Evolutionary conservation across 1,284 basidiomycete species (phyloP).

Genomic region (Pascua guehoae): DNA sequence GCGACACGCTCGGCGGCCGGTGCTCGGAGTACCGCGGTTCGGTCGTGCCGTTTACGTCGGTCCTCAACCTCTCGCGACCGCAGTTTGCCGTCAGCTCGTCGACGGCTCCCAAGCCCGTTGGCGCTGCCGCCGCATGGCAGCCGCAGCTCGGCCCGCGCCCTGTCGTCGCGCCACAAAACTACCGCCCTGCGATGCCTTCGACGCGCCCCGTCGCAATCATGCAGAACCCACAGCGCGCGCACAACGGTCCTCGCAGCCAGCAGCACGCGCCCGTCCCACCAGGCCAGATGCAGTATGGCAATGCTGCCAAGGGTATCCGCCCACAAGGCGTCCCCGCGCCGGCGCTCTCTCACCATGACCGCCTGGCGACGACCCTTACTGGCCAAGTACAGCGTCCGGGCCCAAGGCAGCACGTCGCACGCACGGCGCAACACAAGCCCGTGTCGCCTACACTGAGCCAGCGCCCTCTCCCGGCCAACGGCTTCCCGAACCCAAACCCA

Average conservation of each 20-base stretch:
- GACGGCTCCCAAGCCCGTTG: constrained; percentile 47
- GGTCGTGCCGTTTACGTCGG: constrained; percentile 74
- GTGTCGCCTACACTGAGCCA: constrained; percentile 9
- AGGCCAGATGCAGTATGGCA: constrained; percentile 35
- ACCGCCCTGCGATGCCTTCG: constrained; percentile 54
- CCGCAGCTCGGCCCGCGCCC: constrained; percentile 67
- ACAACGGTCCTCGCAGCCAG: neutral
- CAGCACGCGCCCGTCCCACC: constrained; percentile 4
- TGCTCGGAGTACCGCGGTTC: constrained; percentile 87
- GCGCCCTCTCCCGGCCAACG: neutral
- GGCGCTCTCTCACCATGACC: constrained; percentile 25
- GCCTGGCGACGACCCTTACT: constrained; percentile 29
- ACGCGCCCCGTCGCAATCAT: constrained; percentile 54
- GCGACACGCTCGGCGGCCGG: constrained; percentile 80
- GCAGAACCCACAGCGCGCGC: constrained; percentile 56
- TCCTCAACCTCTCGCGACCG: constrained; percentile 75
- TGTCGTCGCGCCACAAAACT: constrained; percentile 59
- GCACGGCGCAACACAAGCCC: constrained; percentile 9
- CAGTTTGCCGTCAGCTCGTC: constrained; percentile 67
- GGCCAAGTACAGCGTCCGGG: constrained; percentile 12
- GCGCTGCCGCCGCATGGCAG: constrained; percentile 55
- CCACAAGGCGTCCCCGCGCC: constrained; percentile 10
- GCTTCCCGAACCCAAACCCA: neutral
- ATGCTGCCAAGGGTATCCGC: constrained; percentile 42
- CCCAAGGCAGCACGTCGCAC: constrained; percentile 16